Conservation (phyloP, 2,329 filamentous ascomycete genomes). For the Fusarium vanettenii region DNA sequence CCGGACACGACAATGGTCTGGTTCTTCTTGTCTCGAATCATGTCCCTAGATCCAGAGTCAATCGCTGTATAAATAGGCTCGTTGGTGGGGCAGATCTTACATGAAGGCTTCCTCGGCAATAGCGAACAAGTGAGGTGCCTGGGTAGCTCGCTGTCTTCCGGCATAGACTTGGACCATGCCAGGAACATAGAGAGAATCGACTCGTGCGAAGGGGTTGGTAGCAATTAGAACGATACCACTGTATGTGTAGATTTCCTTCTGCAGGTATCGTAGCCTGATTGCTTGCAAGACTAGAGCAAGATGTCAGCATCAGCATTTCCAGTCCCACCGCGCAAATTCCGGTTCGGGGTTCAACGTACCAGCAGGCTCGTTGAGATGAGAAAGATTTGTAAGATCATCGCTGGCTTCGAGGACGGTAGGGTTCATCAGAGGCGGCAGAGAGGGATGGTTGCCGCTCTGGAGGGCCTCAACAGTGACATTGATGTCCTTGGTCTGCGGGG, state of each 20-base stretch:
- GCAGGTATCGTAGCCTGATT: slow-evolving; percentile 94
- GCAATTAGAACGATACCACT: slow-evolving; percentile 98
- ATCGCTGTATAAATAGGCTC: slow-evolving; percentile 27
- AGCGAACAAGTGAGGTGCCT: slow-evolving; percentile 97
- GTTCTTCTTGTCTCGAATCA: slow-evolving; percentile 95
- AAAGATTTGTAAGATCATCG: slow-evolving; percentile 96
- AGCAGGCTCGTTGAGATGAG: slow-evolving; percentile 97
- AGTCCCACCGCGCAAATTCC: background rate
- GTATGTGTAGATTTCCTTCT: slow-evolving; percentile 99
- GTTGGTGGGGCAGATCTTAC: slow-evolving; percentile 57
- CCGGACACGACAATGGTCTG: slow-evolving; percentile 99
- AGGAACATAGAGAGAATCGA: slow-evolving; percentile 97
- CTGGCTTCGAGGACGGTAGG: slow-evolving; percentile 98
- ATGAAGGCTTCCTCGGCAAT: slow-evolving; percentile 99
- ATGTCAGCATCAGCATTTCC: slow-evolving; percentile 36
- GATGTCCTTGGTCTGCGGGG: slow-evolving; percentile 74
- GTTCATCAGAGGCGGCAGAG: slow-evolving; percentile 95
- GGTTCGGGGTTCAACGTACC: slow-evolving; percentile 64
- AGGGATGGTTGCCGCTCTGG: slow-evolving; percentile 79
- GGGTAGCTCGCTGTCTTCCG: slow-evolving; percentile 94
- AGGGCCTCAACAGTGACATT: slow-evolving; percentile 82
- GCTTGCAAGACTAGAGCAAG: slow-evolving; percentile 84
- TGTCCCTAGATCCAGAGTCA: slow-evolving; percentile 75
- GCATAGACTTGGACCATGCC: slow-evolving; percentile 99
- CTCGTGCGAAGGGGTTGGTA: slow-evolving; percentile 96